These are phyloP conservation scores for Ogataea ramenticola DNA, from an alignment of 805 yeast genomes.

Conservation along the genomic window DNA sequence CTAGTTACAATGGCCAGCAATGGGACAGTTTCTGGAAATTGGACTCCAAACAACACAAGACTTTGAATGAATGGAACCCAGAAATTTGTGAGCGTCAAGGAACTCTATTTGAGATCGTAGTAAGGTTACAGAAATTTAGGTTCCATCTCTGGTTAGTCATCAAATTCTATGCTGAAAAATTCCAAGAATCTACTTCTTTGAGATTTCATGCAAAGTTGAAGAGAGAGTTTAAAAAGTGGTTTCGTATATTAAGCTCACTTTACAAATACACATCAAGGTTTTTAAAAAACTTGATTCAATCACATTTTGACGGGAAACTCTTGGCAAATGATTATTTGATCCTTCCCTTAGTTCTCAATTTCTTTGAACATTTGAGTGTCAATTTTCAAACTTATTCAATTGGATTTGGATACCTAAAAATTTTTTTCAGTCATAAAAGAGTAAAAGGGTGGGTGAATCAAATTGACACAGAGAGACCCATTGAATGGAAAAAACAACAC, in stretches of 20 bases:
- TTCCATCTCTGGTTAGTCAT: slow-evolving; percentile 21
- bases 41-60: slow-evolving; percentile 13
- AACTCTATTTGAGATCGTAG: slow-evolving; percentile 20
- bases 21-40: slow-evolving; percentile 19
- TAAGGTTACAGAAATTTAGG: slow-evolving; percentile 17
- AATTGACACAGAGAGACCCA: neutral
- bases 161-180: slow-evolving; percentile 19
- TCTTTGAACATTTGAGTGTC: slow-evolving; percentile 18
- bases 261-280: slow-evolving; percentile 19
- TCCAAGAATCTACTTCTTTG: slow-evolving; percentile 10
- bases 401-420: slow-evolving; percentile 21
- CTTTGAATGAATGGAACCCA: slow-evolving; percentile 18
- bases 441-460: neutral
- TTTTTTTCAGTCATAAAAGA: slow-evolving; percentile 11
- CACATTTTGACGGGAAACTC: slow-evolving; percentile 20
- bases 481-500: neutral
- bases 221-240: slow-evolving; percentile 20
- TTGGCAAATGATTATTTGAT: slow-evolving; percentile 22
- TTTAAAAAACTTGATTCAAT: slow-evolving; percentile 16
- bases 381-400: slow-evolving; percentile 21
- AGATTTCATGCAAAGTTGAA: slow-evolving; percentile 9
- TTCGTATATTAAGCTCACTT: slow-evolving; percentile 18
- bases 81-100: slow-evolving; percentile 21
- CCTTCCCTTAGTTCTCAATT: slow-evolving; percentile 14
- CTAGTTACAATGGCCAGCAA: neutral